These are phyloP conservation scores for Alternaria alternata DNA, from an alignment of 2,329 filamentous ascomycete genomes.

Conservation along the genomic window DNA sequence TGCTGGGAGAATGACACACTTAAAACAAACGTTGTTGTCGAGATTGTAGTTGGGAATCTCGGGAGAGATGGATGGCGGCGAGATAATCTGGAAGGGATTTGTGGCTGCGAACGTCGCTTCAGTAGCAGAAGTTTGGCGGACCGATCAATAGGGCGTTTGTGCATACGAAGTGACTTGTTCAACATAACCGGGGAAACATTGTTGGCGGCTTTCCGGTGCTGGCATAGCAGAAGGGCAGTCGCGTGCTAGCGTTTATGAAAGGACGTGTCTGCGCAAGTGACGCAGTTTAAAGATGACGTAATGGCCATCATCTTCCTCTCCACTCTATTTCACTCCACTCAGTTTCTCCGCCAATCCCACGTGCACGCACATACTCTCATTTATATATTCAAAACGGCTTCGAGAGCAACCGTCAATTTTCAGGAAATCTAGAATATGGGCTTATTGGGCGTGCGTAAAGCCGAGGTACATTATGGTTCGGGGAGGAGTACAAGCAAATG, in stretches of 20 bases:
- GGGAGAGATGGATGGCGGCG: background rate
- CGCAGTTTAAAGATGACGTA: background rate
- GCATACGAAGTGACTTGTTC: background rate
- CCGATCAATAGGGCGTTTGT: background rate
- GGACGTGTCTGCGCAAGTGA: background rate
- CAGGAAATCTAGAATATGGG: background rate
- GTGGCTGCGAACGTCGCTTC: background rate
- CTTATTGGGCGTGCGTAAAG: background rate
- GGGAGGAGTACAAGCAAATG: background rate
- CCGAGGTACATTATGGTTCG: background rate
- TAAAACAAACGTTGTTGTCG: background rate
- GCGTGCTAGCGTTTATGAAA: background rate
- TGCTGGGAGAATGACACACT: background rate
- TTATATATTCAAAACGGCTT: background rate
- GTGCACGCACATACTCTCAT: background rate
- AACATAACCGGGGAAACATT: background rate
- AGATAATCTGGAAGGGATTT: background rate
- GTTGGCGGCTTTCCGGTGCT: background rate
- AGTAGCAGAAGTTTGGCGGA: background rate
- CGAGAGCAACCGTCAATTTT: background rate
- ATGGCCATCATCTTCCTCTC: background rate
- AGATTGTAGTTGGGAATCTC: background rate
- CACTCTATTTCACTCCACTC: background rate
- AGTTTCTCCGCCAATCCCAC: too few relatives aligned
- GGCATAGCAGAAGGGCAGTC: background rate